A percentile compares a stretch with the other conserved stretches of the same genome.
phyloP scores from a whole-genome alignment of 2,329 filamentous ascomycete genomes.

The Aureobasidium musti region DNA sequence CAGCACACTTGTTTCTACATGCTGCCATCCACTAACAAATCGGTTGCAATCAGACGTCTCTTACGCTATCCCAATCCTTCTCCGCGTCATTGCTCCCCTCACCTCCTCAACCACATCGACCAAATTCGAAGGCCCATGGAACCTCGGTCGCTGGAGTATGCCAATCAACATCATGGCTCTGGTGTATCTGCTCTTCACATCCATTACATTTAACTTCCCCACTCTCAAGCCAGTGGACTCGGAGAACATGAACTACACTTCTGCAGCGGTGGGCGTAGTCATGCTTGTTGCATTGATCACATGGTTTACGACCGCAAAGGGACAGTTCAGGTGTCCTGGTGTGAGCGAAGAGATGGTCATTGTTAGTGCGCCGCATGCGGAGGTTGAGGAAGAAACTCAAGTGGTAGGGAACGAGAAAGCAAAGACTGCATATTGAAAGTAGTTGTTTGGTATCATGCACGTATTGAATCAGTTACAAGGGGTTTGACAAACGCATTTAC shows the following conservation, averaged over 20 bases:
- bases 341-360: constrained; percentile 29
- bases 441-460: not conserved
- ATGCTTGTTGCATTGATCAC: constrained; percentile 54
- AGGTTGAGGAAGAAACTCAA: not conserved
- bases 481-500: no score
- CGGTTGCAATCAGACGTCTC: constrained; percentile 56
- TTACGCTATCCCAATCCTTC: constrained; percentile 58
- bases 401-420: not conserved
- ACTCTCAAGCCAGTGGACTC: constrained; percentile 53
- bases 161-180: constrained; percentile 54
- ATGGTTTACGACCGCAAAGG: constrained; percentile 56
- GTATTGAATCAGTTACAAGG: no score
- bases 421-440: not conserved
- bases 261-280: constrained; percentile 58
- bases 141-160: constrained; percentile 49
- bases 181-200: constrained; percentile 56
- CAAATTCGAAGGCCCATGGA: constrained; percentile 49
- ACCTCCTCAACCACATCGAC: constrained; percentile 47
- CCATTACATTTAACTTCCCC: constrained; percentile 60
- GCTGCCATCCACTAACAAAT: not conserved
- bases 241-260: constrained; percentile 62
- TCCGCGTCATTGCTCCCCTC: constrained; percentile 51
- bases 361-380: constrained; percentile 13
- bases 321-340: constrained; percentile 53
- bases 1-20: not conserved